Percentiles rank a stretch among this genome's conserved stretches.
Conservation (phyloP, 1,284 basidiomycete species). For the Naganishia albida region DNA sequence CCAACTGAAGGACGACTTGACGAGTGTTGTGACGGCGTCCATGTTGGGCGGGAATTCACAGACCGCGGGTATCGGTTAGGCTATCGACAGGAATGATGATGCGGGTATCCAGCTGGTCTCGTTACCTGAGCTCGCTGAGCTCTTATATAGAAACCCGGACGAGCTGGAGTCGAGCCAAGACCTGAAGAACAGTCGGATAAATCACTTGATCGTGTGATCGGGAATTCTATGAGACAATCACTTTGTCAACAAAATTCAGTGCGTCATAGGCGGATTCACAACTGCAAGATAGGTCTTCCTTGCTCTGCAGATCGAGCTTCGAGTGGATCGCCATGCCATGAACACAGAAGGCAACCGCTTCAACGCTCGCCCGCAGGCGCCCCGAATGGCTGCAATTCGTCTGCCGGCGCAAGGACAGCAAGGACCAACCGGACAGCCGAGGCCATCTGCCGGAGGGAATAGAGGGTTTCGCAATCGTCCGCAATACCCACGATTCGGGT, state of each 20-base stretch:
- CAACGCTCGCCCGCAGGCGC: neutral
- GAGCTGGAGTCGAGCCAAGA: neutral
- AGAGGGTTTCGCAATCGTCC: neutral
- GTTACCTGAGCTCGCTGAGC: neutral
- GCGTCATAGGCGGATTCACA: conserved; percentile 17
- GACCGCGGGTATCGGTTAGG: neutral
- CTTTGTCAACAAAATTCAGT: conserved; percentile 14
- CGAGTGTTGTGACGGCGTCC: conserved; percentile 4
- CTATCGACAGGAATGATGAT: neutral
- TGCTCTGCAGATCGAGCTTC: neutral
- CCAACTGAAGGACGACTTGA: conserved; percentile 17
- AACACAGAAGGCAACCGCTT: conserved; percentile 3
- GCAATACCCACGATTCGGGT: conserved; percentile 1
- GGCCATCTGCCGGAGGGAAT: neutral
- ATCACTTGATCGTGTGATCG: neutral
- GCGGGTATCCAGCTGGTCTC: neutral
- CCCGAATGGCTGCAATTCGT: neutral
- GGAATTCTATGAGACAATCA: conserved; percentile 4
- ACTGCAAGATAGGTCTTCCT: neutral
- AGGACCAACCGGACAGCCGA: conserved; percentile 1
- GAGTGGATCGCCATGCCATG: conserved; percentile 14
- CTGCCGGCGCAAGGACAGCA: conserved; percentile 3
- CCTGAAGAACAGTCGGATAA: neutral
- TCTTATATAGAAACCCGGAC: neutral
- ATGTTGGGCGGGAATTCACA: neutral